These are phyloP conservation scores for Phytophthora melonis DNA, from an alignment of 352 stramenopile genomes.

Conservation along the genomic window DNA sequence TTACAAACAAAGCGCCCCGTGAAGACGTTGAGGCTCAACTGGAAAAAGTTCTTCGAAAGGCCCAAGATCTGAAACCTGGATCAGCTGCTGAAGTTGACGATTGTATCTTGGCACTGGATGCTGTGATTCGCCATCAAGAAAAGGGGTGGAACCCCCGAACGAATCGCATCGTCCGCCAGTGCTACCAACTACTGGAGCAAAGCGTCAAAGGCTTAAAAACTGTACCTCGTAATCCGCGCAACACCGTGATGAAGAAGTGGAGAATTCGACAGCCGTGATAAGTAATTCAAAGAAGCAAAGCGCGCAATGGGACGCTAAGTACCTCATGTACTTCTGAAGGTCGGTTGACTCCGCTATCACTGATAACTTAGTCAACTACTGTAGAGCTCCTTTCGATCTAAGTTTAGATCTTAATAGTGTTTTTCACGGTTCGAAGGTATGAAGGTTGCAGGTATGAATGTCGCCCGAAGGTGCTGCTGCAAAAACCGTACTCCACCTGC, in stretches of 20 bases:
- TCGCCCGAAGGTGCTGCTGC: no score
- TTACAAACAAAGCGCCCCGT: not conserved
- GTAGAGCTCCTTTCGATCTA: no score
- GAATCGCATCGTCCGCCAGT: not conserved
- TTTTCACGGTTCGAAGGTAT: no score
- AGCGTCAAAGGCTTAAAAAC: not conserved
- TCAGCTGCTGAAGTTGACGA: not conserved
- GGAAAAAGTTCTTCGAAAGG: not conserved
- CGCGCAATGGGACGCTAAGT: no score
- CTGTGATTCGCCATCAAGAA: not conserved
- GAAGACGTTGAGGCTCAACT: not conserved
- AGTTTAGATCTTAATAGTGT: no score
- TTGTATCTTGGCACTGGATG: not conserved
- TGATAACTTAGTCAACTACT: no score
- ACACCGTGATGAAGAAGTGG: not conserved
- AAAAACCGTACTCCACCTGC: no score
- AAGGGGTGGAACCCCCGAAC: not conserved
- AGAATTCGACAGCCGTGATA: not conserved
- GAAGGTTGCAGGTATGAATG: no score
- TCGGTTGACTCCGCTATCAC: no score
- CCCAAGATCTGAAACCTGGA: not conserved
- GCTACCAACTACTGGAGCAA: not conserved
- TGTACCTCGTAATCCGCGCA: not conserved
- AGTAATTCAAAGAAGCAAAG: not conserved
- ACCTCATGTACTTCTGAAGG: no score